Base-by-base conservation (phyloP, 2,329 filamentous ascomycete genomes). In the Aureobasidium sp. region DNA sequence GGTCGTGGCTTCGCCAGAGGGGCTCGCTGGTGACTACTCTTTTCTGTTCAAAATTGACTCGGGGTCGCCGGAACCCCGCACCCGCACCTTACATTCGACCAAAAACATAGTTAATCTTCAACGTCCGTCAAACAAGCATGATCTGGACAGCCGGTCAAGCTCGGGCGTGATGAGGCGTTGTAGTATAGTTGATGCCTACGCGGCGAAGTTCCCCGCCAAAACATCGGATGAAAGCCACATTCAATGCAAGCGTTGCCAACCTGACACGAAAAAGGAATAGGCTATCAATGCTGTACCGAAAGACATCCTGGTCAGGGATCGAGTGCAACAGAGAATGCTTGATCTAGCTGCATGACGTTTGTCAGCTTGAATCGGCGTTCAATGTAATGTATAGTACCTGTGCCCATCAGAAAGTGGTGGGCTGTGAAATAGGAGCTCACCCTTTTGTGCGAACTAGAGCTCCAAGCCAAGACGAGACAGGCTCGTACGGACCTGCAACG, bases 161-260 rank as follows among this genome's bases (percentile, higher is more conserved):
- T 42, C 37, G 20, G 23, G 20, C 15, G 39, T 41, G 36, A 9
- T 20, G 15, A 9, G 37, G 29, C 39, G 53, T 57, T 46, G 12
- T 34, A 29, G 20, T 27, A 2, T 20, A 5, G 32, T 44, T 15
- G 53, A 17, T 41, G 53, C 27, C 29, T 57, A 57, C 39, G 10
- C 37, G 53, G 41, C 51, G n/a, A 46, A 23, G 27, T 4, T 26
- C 53, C 46, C 53, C 53, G 29, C 41, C 26, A 46, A 26, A 12
- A 5, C 53, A 36, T 46, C 53, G 53, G 53, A 37, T 32, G 12
- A 41, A 57, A 46, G 53, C 53, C 53, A 34, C 53, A 57, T 57
- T 57, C 53, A 41, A 57, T 57, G 53, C 27, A 44, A 57, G n/a
- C 53, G 53, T 57, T 57, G 53, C 26, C 17, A 46, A 41, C 41